A percentile compares a stretch with the other conserved stretches of the same genome.
These are phyloP conservation scores for Neurospora intermedia DNA, from an alignment of 495 filamentous ascomycete genomes.

Conservation along the genomic window DNA sequence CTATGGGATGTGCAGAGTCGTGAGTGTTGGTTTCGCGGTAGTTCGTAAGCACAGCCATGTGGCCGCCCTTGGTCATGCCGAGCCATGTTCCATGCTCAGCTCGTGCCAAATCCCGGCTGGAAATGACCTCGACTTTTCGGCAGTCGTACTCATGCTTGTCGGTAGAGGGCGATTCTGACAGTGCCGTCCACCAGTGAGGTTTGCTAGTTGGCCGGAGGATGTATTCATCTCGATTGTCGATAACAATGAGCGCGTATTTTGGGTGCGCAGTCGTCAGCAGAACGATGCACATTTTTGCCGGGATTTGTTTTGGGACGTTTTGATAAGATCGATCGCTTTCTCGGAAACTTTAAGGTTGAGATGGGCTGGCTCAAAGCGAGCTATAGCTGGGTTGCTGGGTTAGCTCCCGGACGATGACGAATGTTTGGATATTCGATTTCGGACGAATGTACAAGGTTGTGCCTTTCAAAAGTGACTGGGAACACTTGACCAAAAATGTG, in stretches of 20 bases:
- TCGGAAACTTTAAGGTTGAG: not conserved
- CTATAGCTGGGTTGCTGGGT: not conserved
- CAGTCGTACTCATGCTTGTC: not conserved
- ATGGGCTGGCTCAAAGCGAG: not conserved
- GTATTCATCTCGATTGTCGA: conserved; percentile 95
- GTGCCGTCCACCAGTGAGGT: conserved; percentile 69
- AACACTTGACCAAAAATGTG: not conserved
- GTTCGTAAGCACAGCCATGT: conserved; percentile 87
- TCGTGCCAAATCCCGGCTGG: conserved; percentile 40
- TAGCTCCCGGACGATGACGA: not conserved
- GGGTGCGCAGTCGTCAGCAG: conserved; percentile 86
- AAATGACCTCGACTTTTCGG: conserved; percentile 34
- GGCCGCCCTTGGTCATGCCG: conserved; percentile 73
- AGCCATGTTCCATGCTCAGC: conserved; percentile 77
- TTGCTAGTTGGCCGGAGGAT: conserved; percentile 77
- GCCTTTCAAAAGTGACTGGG: not conserved
- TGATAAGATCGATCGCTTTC: not conserved
- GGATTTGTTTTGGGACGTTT: not conserved
- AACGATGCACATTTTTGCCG: conserved; percentile 74
- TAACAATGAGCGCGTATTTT: conserved; percentile 73
- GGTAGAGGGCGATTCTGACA: conserved; percentile 9
- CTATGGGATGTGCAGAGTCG: conserved; percentile 39
- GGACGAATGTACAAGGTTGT: not conserved
- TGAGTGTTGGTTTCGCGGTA: conserved; percentile 65
- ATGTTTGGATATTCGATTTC: not conserved